These are phyloP conservation scores for Paramarasmius palmivorus DNA, from an alignment of 1,284 basidiomycete species.

Conservation along the genomic window DNA sequence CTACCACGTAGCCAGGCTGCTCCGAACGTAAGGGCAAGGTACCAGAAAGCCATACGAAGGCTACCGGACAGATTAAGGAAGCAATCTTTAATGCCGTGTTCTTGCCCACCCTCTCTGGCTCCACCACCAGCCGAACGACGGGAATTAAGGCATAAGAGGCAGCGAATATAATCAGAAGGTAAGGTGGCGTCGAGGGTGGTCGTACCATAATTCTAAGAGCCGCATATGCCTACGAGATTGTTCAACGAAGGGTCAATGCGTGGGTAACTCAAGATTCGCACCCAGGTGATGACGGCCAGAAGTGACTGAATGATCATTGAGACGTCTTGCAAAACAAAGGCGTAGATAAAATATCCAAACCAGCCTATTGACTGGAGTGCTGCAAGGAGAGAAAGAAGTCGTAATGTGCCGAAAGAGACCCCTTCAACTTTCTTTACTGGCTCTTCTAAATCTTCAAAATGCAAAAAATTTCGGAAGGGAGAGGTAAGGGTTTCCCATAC, in stretches of 20 bases:
- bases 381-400: constrained; percentile 36
- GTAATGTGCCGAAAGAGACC: constrained; percentile 31
- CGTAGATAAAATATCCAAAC: constrained; percentile 37
- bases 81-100: constrained; percentile 22
- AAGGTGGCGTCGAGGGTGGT: constrained; percentile 52
- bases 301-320: constrained; percentile 22
- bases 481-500: constrained; percentile 30
- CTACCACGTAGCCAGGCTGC: constrained; percentile 48
- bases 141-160: constrained; percentile 33
- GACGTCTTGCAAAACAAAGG: constrained; percentile 24
- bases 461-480: constrained; percentile 56
- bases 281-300: constrained; percentile 42
- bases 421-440: constrained; percentile 29
- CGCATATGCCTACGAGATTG: constrained; percentile 40
- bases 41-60: constrained; percentile 52
- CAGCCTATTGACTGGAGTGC: constrained; percentile 34
- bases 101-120: not conserved
- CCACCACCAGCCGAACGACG: constrained; percentile 30
- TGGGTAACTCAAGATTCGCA: constrained; percentile 25
- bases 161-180: constrained; percentile 49
- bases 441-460: constrained; percentile 49
- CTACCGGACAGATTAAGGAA: constrained; percentile 33
- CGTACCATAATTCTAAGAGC: constrained; percentile 37
- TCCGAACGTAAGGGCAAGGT: constrained; percentile 49
- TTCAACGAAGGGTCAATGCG: constrained; percentile 1